Conservation (phyloP, 192 early-diverging fungal genomes). For the Gonapodya sp. region DNA sequence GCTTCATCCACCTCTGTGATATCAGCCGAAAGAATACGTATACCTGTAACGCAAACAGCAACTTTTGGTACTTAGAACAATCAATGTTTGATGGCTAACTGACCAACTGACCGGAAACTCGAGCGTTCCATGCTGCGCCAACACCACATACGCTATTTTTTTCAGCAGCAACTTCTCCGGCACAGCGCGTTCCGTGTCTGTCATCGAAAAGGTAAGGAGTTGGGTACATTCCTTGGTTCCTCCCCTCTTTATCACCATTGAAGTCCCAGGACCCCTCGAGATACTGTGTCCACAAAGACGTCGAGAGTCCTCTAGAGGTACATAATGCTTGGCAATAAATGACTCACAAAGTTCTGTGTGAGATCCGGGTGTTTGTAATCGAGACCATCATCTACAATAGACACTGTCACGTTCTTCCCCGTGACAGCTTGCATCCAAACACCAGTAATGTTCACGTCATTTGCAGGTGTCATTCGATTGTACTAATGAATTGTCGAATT, state of each 20-base stretch:
- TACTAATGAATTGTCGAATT: constrained; percentile 26
- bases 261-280: constrained; percentile 90
- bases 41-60: constrained; percentile 33
- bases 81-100: constrained; percentile 6
- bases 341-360: constrained; percentile 73
- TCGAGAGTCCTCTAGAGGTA: not conserved
- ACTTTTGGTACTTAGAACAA: not conserved
- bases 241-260: constrained; percentile 53
- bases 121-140: constrained; percentile 81
- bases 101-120: constrained; percentile 62
- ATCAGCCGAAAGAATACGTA: constrained; percentile 79
- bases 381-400: constrained; percentile 92
- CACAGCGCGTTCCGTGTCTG: constrained; percentile 92
- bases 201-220: constrained; percentile 68
- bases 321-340: not conserved
- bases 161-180: constrained; percentile 92
- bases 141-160: constrained; percentile 88
- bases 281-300: constrained; percentile 36
- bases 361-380: constrained; percentile 80
- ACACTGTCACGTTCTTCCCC: constrained; percentile 76
- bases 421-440: constrained; percentile 87
- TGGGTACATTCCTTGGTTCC: constrained; percentile 36
- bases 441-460: constrained; percentile 88
- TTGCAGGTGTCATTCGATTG: constrained; percentile 41
- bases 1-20: constrained; percentile 94